Evolutionary conservation across 2,329 filamentous ascomycete species (phyloP), one percentile per base, ranked within the genome.

Genomic region (Epicoccum sorghinum): DNA sequence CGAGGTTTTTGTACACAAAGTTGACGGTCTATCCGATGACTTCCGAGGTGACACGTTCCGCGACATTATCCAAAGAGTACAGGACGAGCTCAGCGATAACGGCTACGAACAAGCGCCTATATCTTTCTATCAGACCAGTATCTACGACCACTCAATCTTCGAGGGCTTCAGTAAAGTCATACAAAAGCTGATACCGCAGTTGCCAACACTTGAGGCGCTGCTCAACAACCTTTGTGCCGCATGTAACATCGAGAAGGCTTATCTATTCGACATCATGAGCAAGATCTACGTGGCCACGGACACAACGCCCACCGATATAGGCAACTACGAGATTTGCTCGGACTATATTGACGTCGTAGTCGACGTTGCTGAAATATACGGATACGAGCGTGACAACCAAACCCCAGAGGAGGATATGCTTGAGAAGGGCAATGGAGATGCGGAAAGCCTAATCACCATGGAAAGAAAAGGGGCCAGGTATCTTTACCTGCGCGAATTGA

Each of bases 281-380:
- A 99, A 99, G 79, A 96, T 99, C 59, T 99, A 99, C 78, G 96
- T 99, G 65, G 95, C 95, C 0, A 97, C 93, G 4, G 95, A 99
- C 74, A 95, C 89, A 27, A 89, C 90, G 35, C 93, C 93, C 0
- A 91, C 93, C 29, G 93, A 98, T 70, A 95, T 97, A 83, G 89
- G 90, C 37, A 93, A 90, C 72, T 99, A 99, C 75, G 95, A 98
- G 78, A 96, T 98, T 70, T 99, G 95, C 78, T 96, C 91, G 44
- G 95, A 99, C 73, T 98, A 96, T 73, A 97, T 99, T 65, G 95
- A 99, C 74, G 92, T 98, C 57, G 96, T 99, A 58, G 93, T 98
- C 54, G 95, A 99, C 73, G 89, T 98, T 48, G 95, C 91, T 25
- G 93, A 98, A 71, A 89, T 99, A 35, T 99, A 97, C 71, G 93